These are phyloP conservation scores for Metahyphopichia silvanorum DNA, from an alignment of 805 yeast species.

Conservation along the genomic window DNA sequence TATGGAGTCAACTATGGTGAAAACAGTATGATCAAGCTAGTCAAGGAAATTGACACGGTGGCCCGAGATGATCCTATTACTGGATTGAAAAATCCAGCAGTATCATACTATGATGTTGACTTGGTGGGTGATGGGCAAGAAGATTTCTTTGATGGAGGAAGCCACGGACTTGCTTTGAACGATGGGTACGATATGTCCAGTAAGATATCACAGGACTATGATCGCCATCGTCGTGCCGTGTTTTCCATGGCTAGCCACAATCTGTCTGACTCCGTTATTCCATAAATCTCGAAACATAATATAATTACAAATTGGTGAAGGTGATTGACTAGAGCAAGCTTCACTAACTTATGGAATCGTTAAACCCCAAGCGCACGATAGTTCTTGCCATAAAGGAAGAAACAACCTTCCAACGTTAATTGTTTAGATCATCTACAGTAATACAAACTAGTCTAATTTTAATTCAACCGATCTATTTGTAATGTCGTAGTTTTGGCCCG, in stretches of 20 bases:
- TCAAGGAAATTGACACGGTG: conserved; percentile 51
- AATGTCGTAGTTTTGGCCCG: too few species aligned
- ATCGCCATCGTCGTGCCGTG: conserved; percentile 7
- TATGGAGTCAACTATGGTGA: conserved; percentile 67
- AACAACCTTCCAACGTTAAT: too few species aligned
- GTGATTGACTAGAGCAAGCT: too few species aligned
- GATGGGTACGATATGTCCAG: conserved; percentile 4
- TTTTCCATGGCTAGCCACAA: conserved; percentile 9
- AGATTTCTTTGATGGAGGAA: conserved; percentile 29
- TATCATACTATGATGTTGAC: conserved; percentile 31
- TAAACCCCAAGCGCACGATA: neutral
- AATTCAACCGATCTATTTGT: too few species aligned
- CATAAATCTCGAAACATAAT: too few species aligned
- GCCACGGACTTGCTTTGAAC: conserved; percentile 30
- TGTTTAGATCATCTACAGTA: too few species aligned
- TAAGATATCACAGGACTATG: neutral
- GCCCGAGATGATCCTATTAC: conserved; percentile 37
- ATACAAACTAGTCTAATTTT: too few species aligned
- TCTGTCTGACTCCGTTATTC: neutral
- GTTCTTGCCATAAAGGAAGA: neutral
- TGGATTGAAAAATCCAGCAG: conserved; percentile 41
- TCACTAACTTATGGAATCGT: too few species aligned
- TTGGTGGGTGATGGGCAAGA: conserved; percentile 12
- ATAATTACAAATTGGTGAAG: too few species aligned
- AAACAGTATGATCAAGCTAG: conserved; percentile 52